Evolutionary conservation across 805 yeast species (phyloP).

Genomic region (Metschnikowia rubicola): DNA sequence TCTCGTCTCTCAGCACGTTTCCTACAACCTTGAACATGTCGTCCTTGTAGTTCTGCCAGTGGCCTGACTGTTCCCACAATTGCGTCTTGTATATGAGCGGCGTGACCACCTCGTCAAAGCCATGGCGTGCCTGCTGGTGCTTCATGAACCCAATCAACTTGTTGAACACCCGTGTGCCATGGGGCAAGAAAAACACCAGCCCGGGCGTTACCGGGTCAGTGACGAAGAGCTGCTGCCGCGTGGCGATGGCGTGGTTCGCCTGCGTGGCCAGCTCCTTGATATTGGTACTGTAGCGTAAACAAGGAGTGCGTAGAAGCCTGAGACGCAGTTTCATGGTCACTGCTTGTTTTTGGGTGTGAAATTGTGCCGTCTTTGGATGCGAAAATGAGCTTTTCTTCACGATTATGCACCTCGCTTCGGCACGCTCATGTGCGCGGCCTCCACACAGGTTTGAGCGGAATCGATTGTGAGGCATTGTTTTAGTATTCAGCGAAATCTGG

Average conservation of each 20-base stretch:
- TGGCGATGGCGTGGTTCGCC: slow-evolving; percentile 47
- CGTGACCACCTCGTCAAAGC: slow-evolving; percentile 88
- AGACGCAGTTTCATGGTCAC: no score
- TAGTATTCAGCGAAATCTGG: no score
- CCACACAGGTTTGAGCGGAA: no score
- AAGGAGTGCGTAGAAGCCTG: no score
- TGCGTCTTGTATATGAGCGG: slow-evolving; percentile 82
- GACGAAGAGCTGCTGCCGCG: slow-evolving; percentile 70
- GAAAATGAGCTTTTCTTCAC: no score
- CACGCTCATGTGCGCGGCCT: no score
- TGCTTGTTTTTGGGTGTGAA: no score
- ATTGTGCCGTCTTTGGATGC: no score
- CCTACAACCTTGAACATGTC: slow-evolving; percentile 91
- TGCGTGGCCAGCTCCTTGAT: slow-evolving; percentile 29
- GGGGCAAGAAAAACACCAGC: slow-evolving; percentile 85
- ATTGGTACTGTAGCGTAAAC: slow-evolving; percentile 1
- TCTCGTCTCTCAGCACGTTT: slow-evolving; percentile 34
- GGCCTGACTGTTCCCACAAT: slow-evolving; percentile 90
- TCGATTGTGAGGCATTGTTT: no score
- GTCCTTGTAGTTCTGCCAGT: slow-evolving; percentile 90
- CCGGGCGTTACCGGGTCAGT: slow-evolving; percentile 87
- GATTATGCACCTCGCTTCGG: no score
- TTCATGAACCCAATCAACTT: slow-evolving; percentile 80
- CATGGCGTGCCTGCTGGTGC: slow-evolving; percentile 72
- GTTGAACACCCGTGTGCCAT: slow-evolving; percentile 85